Base-by-base conservation (phyloP, 2,329 filamentous ascomycete genomes). In the Alternaria ethzedia region DNA sequence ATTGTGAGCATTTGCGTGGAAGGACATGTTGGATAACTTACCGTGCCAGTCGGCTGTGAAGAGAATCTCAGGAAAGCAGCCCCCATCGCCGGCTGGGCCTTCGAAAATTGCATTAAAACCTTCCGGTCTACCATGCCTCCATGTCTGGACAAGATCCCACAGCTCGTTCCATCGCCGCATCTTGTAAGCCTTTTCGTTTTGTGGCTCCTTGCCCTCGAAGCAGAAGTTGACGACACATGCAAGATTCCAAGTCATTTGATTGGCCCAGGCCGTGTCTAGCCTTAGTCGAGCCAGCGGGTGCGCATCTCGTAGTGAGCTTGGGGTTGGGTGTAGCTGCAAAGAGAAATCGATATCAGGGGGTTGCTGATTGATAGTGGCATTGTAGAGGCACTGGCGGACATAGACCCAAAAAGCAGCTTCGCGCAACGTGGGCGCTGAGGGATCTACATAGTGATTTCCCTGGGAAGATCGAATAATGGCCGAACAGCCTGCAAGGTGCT, bases 391-490 rank as follows among this genome's bases (percentile, higher is more conserved):
- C 55, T 78, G 75, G 12, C 74, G 71, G 23, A 78, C 74, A 47
- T 77, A 76, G 9, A 78, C 71, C 75, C 74, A 77, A 46, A 77
- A 78, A 8, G 75, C 72, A 49, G 75, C 75, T 43, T 78, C 73
- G 28, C 75, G 75, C 12, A 77, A 61, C 3, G 75, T 75, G 6
- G 75, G 74, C n/a, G 74, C 72, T 6, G 75, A 75, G 9, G 75
- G 75, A 57, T 78, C 75, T 12, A 77, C 71, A 45, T 60, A 73
- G 26, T 74, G 61, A 43, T 74, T 54, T 25, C 66, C 64, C 23
- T 76, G 75, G 6, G 75, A 76, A 2, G 71, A 71, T 20, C 75
- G 72, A 36, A 78, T 63, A 8, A 77, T 75, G 20, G 75, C 75
- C 9, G 75, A 75, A 25, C 68, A 73, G 10, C 75, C 75, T n/a